phyloP scores from a whole-genome alignment of 1,284 basidiomycete species.

The Melampsora americana region DNA sequence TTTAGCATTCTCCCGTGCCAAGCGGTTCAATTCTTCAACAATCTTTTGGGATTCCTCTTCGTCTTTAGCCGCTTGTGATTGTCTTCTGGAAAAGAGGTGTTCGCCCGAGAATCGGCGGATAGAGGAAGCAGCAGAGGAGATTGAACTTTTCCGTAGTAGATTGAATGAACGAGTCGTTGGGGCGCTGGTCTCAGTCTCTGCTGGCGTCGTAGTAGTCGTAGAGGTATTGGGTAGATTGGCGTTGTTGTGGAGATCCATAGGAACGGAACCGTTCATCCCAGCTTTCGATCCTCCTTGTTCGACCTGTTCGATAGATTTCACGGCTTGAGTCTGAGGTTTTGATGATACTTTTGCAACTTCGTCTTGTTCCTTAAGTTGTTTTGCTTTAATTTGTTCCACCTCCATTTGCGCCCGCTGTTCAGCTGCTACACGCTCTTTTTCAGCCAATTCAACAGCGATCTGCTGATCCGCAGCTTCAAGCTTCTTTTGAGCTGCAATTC shows the following conservation, averaged over 20 bases:
- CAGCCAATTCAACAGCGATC: background rate
- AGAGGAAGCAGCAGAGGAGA: constrained; percentile 8
- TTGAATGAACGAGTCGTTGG: background rate
- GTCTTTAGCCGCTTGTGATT: constrained; percentile 12
- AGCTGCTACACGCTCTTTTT: background rate
- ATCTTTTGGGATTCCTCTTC: constrained; percentile 32
- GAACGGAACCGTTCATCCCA: too few species aligned
- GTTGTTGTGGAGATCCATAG: too few species aligned
- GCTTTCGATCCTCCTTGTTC: too few species aligned
- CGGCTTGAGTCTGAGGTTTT: too few species aligned
- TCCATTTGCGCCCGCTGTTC: background rate
- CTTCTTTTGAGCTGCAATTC: background rate
- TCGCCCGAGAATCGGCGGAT: constrained; percentile 39
- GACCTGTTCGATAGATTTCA: too few species aligned
- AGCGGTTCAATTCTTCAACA: constrained; percentile 21
- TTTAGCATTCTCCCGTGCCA: constrained; percentile 34
- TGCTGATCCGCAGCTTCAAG: background rate
- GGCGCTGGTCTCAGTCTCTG: background rate
- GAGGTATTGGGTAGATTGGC: too few species aligned
- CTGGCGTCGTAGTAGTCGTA: background rate
- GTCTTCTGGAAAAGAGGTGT: constrained; percentile 23
- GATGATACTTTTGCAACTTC: background rate
- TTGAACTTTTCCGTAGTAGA: background rate
- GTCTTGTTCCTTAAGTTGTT: background rate
- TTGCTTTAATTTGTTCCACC: background rate